Evolutionary conservation across 257 asterid species (phyloP).

Genomic region (Petunia secreta): DNA sequence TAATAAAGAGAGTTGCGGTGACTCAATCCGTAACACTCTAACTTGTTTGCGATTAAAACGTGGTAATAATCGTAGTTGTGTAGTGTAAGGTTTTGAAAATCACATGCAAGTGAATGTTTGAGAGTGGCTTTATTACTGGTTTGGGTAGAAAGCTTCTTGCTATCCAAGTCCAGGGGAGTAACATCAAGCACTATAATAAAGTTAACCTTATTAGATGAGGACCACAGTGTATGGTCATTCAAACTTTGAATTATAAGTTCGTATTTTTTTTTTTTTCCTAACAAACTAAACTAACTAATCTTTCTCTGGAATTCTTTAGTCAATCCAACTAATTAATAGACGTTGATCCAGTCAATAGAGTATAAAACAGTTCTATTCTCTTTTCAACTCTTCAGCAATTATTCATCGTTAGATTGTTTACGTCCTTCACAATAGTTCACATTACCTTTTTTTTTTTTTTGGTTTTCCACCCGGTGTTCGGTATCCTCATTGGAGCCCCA

Average conservation of each 20-base stretch:
- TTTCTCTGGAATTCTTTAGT: neutral
- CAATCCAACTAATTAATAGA: neutral
- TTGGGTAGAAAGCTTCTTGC: no score
- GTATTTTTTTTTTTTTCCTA: neutral
- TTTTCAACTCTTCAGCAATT: neutral
- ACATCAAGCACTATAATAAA: no score
- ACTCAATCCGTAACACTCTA: no score
- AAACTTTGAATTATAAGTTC: neutral
- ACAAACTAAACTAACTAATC: neutral
- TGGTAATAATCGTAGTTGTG: no score
- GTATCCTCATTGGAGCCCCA: no score
- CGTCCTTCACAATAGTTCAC: neutral
- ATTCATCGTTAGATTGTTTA: neutral
- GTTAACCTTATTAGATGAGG: neutral
- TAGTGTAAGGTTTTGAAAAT: no score
- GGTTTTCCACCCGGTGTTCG: no score
- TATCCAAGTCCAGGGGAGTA: no score
- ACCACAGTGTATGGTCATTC: neutral
- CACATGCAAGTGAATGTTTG: no score
- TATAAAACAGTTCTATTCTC: neutral
- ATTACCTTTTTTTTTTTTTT: conserved; percentile 1
- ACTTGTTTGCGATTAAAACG: no score
- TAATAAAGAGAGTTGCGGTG: no score
- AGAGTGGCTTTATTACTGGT: no score
- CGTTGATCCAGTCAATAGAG: neutral